Evolutionary conservation across 768 basidiomycete genomes (phyloP).

Genomic region (Mycena metata): DNA sequence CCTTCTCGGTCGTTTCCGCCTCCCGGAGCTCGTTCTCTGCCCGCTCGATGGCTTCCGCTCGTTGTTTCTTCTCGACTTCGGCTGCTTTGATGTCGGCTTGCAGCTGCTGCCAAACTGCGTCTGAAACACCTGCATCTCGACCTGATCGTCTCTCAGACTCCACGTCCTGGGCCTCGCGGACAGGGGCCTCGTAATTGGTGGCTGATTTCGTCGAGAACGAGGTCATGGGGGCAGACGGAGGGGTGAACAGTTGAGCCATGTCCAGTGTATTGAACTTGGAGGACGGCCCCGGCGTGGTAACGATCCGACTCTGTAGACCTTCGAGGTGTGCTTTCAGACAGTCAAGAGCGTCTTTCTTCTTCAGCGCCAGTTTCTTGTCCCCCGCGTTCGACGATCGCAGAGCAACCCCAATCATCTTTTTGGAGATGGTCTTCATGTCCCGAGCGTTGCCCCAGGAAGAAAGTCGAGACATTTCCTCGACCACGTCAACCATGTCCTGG

Average conservation of each 20-base stretch:
- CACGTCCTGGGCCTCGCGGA: conserved; percentile 1
- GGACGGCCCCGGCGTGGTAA: neutral
- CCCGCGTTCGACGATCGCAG: conserved; percentile 45
- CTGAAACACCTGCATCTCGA: conserved; percentile 67
- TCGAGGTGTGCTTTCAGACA: conserved; percentile 40
- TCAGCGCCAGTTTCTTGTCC: conserved; percentile 43
- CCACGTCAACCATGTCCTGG: conserved; percentile 51
- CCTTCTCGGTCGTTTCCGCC: conserved; percentile 34
- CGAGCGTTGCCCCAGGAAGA: conserved; percentile 80
- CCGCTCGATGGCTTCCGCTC: conserved; percentile 41
- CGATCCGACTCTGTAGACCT: conserved; percentile 21
- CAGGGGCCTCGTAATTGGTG: neutral
- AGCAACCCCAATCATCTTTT: conserved; percentile 59
- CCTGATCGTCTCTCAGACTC: conserved; percentile 11
- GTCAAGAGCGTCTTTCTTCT: conserved; percentile 45
- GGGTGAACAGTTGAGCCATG: neutral
- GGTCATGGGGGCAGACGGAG: conserved; percentile 10
- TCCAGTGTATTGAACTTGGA: neutral
- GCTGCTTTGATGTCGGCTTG: conserved; percentile 55
- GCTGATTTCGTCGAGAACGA: conserved; percentile 21
- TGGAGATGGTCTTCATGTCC: conserved; percentile 69
- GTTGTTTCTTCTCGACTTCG: conserved; percentile 42
- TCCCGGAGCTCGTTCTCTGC: conserved; percentile 35
- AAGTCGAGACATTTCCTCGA: conserved; percentile 59
- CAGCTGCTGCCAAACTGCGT: conserved; percentile 65